Conservation (phyloP, 257 asterid species). For the Solanum infundibuliforme region DNA sequence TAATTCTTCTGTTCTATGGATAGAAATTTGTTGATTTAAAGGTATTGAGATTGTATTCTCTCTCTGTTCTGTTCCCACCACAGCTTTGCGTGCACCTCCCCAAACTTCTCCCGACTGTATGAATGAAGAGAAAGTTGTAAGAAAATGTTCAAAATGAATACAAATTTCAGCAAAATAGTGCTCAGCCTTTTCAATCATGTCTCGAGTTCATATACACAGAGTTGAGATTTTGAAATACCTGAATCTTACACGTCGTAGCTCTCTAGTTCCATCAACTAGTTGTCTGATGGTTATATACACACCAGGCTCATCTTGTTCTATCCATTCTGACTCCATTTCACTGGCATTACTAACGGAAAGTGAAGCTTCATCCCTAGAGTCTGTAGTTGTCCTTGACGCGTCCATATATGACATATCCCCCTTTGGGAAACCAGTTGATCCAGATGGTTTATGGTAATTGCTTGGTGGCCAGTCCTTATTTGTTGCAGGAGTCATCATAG, state of each 20-base stretch:
- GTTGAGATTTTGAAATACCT: constrained; percentile 33
- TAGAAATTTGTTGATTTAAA: constrained; percentile 7
- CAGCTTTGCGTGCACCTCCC: constrained; percentile 76
- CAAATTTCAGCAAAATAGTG: neutral
- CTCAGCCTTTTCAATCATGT: neutral
- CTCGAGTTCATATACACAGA: neutral
- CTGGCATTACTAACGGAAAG: constrained; percentile 92
- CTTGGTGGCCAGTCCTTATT: constrained; percentile 55
- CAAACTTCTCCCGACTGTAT: constrained; percentile 76
- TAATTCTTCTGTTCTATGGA: neutral
- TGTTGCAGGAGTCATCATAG: constrained; percentile 68
- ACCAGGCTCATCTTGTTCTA: constrained; percentile 91
- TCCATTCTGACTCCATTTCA: constrained; percentile 86
- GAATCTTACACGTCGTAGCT: constrained; percentile 93
- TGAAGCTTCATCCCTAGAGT: constrained; percentile 80
- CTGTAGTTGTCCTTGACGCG: constrained; percentile 70
- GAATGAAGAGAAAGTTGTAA: neutral
- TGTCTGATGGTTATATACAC: constrained; percentile 87
- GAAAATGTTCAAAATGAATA: neutral
- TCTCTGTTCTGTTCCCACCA: constrained; percentile 99
- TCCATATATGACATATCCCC: constrained; percentile 58
- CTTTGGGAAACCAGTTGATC: constrained; percentile 35
- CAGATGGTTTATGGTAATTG: constrained; percentile 31
- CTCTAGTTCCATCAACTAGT: constrained; percentile 79
- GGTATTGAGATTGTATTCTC: constrained; percentile 86